phyloP scores from a whole-genome alignment of 2,329 filamentous ascomycete species.

The Ploettnerulaceae sp. region DNA sequence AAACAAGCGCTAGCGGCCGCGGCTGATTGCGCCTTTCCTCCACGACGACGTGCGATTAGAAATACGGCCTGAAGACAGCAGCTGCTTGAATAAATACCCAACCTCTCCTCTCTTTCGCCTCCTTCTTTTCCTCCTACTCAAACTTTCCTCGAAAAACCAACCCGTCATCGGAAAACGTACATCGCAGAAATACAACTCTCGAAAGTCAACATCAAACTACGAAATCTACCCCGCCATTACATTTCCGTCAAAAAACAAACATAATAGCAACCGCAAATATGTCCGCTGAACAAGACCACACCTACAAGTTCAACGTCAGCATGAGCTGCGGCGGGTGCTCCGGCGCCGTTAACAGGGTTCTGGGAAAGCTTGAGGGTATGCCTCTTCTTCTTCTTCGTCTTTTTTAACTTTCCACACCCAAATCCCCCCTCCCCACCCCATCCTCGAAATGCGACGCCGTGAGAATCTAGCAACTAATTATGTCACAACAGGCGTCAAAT shows the following conservation, averaged over 20 bases:
- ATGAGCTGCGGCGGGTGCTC: slow-evolving; percentile 98
- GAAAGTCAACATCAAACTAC: background rate
- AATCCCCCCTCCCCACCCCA: too few species aligned
- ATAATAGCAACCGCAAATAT: slow-evolving; percentile 8
- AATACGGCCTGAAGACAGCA: too few species aligned
- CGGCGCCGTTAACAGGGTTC: slow-evolving; percentile 83
- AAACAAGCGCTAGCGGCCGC: slow-evolving; percentile 9
- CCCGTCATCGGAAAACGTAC: background rate
- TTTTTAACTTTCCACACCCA: too few species aligned
- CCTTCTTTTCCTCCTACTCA: background rate
- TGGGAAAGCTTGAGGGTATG: slow-evolving; percentile 93
- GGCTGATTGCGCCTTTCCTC: slow-evolving; percentile 2
- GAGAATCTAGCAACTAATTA: too few species aligned
- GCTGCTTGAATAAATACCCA: background rate
- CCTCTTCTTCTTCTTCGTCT: too few species aligned
- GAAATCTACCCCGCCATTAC: background rate
- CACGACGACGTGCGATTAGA: background rate
- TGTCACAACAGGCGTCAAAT: slow-evolving; percentile 85
- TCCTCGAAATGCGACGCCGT: too few species aligned
- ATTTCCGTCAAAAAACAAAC: background rate
- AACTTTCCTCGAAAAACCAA: background rate
- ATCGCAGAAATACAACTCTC: background rate
- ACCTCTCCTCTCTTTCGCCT: background rate
- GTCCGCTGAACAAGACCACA: slow-evolving; percentile 61
- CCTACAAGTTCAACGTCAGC: slow-evolving; percentile 89